Base-by-base conservation (phyloP, 805 yeast species). In the Barnettozyma siamensis region DNA sequence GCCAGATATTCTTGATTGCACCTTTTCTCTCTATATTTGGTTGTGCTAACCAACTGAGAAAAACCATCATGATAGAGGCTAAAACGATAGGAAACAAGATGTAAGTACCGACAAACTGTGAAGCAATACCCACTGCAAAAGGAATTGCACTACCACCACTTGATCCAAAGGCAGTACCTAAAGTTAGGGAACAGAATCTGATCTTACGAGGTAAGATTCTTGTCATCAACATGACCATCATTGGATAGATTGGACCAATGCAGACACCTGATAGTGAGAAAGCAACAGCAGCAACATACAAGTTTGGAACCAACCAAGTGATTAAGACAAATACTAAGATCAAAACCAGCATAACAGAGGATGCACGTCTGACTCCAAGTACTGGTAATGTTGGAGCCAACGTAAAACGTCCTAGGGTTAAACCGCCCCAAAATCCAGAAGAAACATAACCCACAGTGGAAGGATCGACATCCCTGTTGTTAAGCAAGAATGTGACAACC, bases 371-470 rank as follows among this genome's bases (percentile, higher is more conserved):
- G 7, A 68, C 66, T 3, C 79, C 79, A n/a, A 69, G 33, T 11
- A 46, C 38, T 40, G 68, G 67, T 12, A 70, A 49, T 1, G 55
- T 47, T 16, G 67, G 59, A 0, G 78, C 73, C n/a, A 79, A 59
- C 3, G 66, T 38, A 19, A 80, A 57, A 35, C 87, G 59, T 1
- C 85, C 84, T 8, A 75, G 31, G 0, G 84, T 75, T 24, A 80
- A 59, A 13, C 87, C 87, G 16, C 69, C 76, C 85, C 85, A 80
- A 50, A 73, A 76, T 0, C 84, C 85, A 10, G 83, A 72, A 0
- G 80, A 70, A 18, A 77, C 78, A 51, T 76, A 78, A 19, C 84
- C 83, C 38, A 70, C 65, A 9, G 66, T 52, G 1, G 52, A 42
- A 4, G 57, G 48, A 38, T 62, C 53, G 2, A 76, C 82, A 27